Base-by-base conservation (phyloP, 257 asterid genomes). In the Euphrasia confusa region DNA sequence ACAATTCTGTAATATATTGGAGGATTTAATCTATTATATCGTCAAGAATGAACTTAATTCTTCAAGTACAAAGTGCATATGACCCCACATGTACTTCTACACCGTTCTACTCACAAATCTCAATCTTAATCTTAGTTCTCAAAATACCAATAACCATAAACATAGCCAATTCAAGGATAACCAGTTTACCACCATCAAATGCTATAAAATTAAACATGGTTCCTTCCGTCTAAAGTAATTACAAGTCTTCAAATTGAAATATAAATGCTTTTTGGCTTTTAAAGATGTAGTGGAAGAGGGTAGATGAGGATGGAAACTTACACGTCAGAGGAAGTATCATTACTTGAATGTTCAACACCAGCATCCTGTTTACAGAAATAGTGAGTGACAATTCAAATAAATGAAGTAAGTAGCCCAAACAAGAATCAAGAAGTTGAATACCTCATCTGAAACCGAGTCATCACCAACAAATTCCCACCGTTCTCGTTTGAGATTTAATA, bases 271-370 rank as follows among this genome's bases (percentile, higher is more conserved):
- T 55, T 56, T 32, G 57, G 30, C 61, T 55, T 48, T 21, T 7
- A 12, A 2, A 58, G 50, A 64, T 9, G 17, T 56, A 30, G 12
- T 45, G 48, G 60, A 45, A 74, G 30, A 55, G 59, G 11, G 54
- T 24, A 26, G 24, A 66, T 33, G 49, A 24, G 32, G 49, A 50
- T 52, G 48, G 60, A 52, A 74, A 78, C 87, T 80, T 82, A 92
- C 99, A 72, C 65, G 45, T 78, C 95, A 33, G 90, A 56, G 68
- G 92, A 70, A 60, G 86, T 71, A 69, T 81, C 91, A 61, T 66
- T 78, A 67, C 82, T 79, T 69, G 85, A 77, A 68, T 67, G 78
- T 63, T 81, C 95, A 69, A 40, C 83, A 56, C 65, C 80, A 61
- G 71, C 80, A 64, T 68, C 94, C 97, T 89, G 80, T 61, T 65